Base-by-base conservation (phyloP, 2,329 filamentous ascomycete species). In the Volutella citrinella region DNA sequence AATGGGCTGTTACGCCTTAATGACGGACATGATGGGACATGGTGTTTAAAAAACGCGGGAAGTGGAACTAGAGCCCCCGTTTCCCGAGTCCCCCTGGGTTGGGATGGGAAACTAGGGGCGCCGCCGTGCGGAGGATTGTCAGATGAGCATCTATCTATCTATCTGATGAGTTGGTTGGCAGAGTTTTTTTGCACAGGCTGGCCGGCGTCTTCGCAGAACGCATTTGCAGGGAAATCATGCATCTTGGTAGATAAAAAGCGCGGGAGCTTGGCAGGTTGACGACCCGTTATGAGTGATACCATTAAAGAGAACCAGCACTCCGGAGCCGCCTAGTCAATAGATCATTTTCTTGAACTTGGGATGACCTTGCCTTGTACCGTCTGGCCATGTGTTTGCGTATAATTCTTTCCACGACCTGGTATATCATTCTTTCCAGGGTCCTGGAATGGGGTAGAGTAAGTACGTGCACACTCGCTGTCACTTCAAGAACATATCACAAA, bases 201-300 rank as follows among this genome's bases (percentile, higher is more conserved):
- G 47, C 33, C 35, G 49, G 49, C 49, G 49, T 52, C 49, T 45
- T 49, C 48, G 49, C 47, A 47, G 45, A 45, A 51, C 46, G 34
- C 30, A 47, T 22, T 17, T 22, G 17, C 29, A 23, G 36, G 32
- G 40, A n/a, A n/a, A n/a, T n/a, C n/a, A n/a, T n/a, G n/a, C n/a
- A n/a, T 29, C 40, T 42, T 46, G 44, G 32, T 52, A 53, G 44
- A 50, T 43, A 34, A 44, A 47, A 37, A 46, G 38, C 32, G 44
- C 43, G 34, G 46, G 42, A 42, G 38, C 39, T 43, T 45, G 43
- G 45, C 40, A 46, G 43, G 46, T 49, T 52, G 48, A 50, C 34
- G 36, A 47, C 38, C 46, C 39, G 48, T 53, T 38, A 52, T 41
- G 50, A 53, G 50, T 50, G 50, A 52, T 53, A 52, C 38, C 48